Evolutionary conservation across 768 basidiomycete genomes (phyloP).

Genomic region (Brasilioporus rufonigricans): DNA sequence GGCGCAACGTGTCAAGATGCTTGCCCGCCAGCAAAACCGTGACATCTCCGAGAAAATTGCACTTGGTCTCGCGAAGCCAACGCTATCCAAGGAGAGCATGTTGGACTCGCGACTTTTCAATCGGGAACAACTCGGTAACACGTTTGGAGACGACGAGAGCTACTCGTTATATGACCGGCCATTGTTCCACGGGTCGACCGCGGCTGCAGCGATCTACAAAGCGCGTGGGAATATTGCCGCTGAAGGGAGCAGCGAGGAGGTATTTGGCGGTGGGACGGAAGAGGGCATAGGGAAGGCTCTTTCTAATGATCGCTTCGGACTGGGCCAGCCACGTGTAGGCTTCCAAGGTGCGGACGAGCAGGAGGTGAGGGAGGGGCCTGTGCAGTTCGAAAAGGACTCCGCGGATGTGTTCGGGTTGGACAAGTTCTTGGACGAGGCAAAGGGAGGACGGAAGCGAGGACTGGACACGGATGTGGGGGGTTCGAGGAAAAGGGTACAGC

Average conservation of each 20-base stretch:
- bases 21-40: constrained; percentile 95
- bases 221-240: constrained; percentile 83
- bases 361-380: constrained; percentile 87
- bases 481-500: constrained; percentile 66
- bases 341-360: constrained; percentile 90
- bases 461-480: constrained; percentile 72
- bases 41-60: constrained; percentile 99
- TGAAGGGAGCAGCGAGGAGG: constrained; percentile 73
- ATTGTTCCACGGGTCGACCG: constrained; percentile 93
- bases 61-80: constrained; percentile 95
- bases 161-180: constrained; percentile 95
- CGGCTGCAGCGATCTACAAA: constrained; percentile 99
- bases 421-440: constrained; percentile 96
- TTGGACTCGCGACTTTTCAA: constrained; percentile 97
- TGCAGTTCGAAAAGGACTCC: constrained; percentile 98
- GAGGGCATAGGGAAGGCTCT: constrained; percentile 91
- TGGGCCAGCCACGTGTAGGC: constrained; percentile 80
- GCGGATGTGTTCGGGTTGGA: constrained; percentile 97
- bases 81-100: constrained; percentile 94
- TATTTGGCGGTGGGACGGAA: constrained; percentile 92
- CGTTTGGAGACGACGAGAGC: constrained; percentile 89
- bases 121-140: constrained; percentile 78
- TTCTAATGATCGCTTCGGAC: constrained; percentile 89
- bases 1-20: constrained; percentile 92
- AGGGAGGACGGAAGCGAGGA: constrained; percentile 89